Base-by-base conservation (phyloP, 495 filamentous ascomycete species). In the Evernia prunastri region DNA sequence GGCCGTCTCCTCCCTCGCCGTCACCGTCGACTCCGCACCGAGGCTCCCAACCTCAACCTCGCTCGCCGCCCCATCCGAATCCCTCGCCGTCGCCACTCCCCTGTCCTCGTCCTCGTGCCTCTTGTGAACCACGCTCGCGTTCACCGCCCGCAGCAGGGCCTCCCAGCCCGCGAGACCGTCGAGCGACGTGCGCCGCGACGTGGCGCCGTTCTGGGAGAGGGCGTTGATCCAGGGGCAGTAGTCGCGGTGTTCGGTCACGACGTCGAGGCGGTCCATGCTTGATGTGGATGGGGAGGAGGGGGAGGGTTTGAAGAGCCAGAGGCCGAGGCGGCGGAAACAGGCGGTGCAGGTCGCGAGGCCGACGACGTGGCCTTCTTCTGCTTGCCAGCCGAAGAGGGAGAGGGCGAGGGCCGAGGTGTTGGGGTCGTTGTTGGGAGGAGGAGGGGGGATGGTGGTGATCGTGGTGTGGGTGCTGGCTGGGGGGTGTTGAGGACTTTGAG, bases 271-370 rank as follows among this genome's bases (percentile, higher is more conserved):
- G 63, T 81, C 81, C 73, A 90, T 82, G 12, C 82, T 77, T 10
- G 82, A 77, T 31, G 83, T 82, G 20, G 79, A 81, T 5, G 84
- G 74, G 74, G 60, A 80, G 78, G 76, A 69, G 66, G 80, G 76
- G 36, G 83, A 68, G 64, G 80, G 75, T 69, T 86, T 89, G 77
- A 96, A 98, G 76, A 98, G 86, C 94, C 94, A 98, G 10, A 98
- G 81, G 1, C 95, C 94, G 1, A 97, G 79, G 10, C 91, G 85
- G 64, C 92, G 85, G 69, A 96, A 91, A 71, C 94, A 98, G 43
- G 88, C 88, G 56, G 83, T 77, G 72, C 94, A 98, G 0, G 83
- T 85, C 20, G 86, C 86, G n/a, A 91, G 76, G 54, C 86, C 89
- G 4, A 86, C 80, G 63, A 85, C 81, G 25, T 83, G 80, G 37